Evolutionary conservation across 306 rosid genomes (phyloP).

Genomic region (Sechiopsis laciniata): DNA sequence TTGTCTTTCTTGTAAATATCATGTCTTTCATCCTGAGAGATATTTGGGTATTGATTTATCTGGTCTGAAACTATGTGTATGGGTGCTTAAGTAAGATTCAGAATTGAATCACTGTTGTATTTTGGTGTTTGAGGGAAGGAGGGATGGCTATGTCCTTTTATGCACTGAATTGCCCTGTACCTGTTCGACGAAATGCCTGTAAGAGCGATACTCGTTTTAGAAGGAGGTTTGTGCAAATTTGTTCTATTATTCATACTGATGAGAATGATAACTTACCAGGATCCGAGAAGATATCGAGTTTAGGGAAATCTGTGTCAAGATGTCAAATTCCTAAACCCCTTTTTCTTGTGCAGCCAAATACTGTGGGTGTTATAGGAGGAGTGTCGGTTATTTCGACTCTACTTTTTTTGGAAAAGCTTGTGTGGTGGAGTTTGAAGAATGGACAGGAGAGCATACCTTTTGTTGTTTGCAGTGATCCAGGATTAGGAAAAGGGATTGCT

Average conservation of each 20-base stretch:
- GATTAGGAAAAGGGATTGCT: slow-evolving; percentile 38
- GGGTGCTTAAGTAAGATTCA: background rate
- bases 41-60: background rate
- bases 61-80: background rate
- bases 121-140: slow-evolving; percentile 30
- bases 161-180: slow-evolving; percentile 29
- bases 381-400: slow-evolving; percentile 62
- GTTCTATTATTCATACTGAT: slow-evolving; percentile 36
- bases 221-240: slow-evolving; percentile 33
- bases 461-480: slow-evolving; percentile 64
- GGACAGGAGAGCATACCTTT: slow-evolving; percentile 66
- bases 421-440: slow-evolving; percentile 53
- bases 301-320: slow-evolving; percentile 28
- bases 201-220: slow-evolving; percentile 26
- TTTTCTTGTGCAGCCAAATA: slow-evolving; percentile 53
- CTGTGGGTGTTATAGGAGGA: slow-evolving; percentile 73
- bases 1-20: background rate
- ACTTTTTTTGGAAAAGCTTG: slow-evolving; percentile 80
- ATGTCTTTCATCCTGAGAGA: background rate
- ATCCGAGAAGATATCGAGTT: slow-evolving; percentile 26
- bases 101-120: background rate
- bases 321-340: slow-evolving; percentile 25
- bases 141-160: slow-evolving; percentile 34
- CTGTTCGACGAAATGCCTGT: slow-evolving; percentile 27
- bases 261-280: slow-evolving; percentile 39